Evolutionary conservation across 108 stramenopile genomes (phyloP).

Genomic region (Chaetoceros tenuissimus): DNA sequence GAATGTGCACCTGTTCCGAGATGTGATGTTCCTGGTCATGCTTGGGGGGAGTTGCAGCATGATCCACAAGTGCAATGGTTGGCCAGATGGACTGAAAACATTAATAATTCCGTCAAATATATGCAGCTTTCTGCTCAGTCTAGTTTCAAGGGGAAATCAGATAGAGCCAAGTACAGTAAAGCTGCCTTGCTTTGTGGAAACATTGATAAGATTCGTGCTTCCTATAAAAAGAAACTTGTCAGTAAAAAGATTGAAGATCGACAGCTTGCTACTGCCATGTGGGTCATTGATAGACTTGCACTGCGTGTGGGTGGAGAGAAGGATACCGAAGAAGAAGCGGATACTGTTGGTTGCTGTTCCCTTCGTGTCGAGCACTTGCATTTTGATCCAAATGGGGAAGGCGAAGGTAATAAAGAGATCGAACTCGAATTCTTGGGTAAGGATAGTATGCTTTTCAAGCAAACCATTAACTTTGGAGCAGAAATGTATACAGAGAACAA

Average conservation of each 20-base stretch:
- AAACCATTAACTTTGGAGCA: constrained; percentile 94
- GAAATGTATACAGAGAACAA: constrained; percentile 79
- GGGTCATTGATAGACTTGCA: constrained; percentile 98
- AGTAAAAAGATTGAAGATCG: constrained; percentile 64
- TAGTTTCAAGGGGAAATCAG: constrained; percentile 98
- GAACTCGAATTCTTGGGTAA: constrained; percentile 99
- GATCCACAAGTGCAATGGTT: constrained; percentile 98
- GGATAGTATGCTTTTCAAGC: constrained; percentile 99
- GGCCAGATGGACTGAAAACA: constrained; percentile 96
- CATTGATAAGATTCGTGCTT: constrained; percentile 89
- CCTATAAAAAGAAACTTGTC: constrained; percentile 84
- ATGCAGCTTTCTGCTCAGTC: constrained; percentile 96
- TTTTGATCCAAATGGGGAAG: constrained; percentile 79
- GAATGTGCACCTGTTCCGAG: constrained; percentile 82
- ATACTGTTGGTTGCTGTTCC: constrained; percentile 99
- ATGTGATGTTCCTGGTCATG: constrained; percentile 92
- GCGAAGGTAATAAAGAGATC: constrained; percentile 81
- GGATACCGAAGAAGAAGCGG: constrained; percentile 99
- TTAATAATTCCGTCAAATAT: constrained; percentile 94
- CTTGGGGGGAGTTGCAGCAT: constrained; percentile 92
- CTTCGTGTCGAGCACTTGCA: constrained; percentile 96
- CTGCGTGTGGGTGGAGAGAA: constrained; percentile 99
- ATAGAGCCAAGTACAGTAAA: constrained; percentile 96
- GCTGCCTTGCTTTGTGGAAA: constrained; percentile 92
- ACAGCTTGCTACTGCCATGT: constrained; percentile 98